Percentiles rank a stretch among this genome's conserved stretches.
Conservation (phyloP, 2,329 filamentous ascomycete genomes). For the Xylaria digitata region DNA sequence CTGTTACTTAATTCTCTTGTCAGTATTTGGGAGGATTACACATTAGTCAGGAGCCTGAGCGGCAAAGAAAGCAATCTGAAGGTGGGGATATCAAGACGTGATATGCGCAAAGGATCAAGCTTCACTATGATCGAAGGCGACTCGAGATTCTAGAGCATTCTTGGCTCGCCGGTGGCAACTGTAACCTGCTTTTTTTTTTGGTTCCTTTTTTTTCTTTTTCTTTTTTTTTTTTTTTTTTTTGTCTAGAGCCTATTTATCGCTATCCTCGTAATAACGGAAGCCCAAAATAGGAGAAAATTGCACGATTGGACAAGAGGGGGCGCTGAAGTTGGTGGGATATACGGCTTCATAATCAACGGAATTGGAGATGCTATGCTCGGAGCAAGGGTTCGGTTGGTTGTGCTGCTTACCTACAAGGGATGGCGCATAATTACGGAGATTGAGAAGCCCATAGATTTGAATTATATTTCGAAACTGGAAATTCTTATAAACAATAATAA, state of each 20-base stretch:
- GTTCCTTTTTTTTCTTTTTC: not conserved
- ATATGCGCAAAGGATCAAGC: slow-evolving; percentile 1
- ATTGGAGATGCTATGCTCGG: not conserved
- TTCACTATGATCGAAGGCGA: not conserved
- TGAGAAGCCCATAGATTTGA: not conserved
- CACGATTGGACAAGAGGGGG: not conserved
- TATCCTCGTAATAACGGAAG: not conserved
- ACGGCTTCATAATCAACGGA: not conserved
- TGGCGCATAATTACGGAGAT: not conserved
- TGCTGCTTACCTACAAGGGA: slow-evolving; percentile 5
- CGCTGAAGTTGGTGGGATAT: not conserved
- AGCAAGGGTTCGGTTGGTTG: not conserved
- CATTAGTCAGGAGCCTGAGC: not conserved
- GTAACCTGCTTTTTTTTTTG: not conserved
- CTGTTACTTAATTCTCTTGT: slow-evolving; percentile 6
- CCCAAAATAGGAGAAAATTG: not conserved
- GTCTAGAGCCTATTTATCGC: not conserved
- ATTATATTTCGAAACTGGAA: not conserved
- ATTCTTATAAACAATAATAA: not conserved
- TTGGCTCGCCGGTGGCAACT: too few relatives aligned
- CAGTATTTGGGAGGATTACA: not conserved
- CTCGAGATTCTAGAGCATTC: not conserved
- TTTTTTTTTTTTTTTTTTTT: not conserved
- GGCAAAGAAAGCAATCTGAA: not conserved
- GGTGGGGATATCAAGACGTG: not conserved